phyloP scores from a whole-genome alignment of 768 basidiomycete species.

The Rickenella mellea region DNA sequence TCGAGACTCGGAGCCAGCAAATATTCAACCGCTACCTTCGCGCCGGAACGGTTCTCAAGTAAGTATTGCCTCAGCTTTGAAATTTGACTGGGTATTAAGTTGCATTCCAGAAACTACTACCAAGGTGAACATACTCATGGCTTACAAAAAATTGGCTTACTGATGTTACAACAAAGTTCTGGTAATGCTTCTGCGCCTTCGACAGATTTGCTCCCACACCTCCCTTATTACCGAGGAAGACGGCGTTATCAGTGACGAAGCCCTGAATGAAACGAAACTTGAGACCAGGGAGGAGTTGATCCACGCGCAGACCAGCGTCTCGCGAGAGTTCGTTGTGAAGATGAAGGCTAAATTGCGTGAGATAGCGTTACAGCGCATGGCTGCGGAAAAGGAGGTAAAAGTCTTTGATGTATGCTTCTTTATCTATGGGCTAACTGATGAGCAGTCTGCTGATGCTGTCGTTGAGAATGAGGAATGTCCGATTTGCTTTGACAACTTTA shows the following conservation, averaged over 20 bases:
- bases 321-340: constrained; percentile 36
- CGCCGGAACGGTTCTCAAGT: constrained; percentile 64
- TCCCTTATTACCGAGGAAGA: constrained; percentile 51
- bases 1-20: constrained; percentile 44
- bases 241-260: constrained; percentile 30
- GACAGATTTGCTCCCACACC: constrained; percentile 64
- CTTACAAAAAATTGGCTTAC: neutral
- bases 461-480: constrained; percentile 50
- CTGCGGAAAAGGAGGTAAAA: constrained; percentile 44
- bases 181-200: constrained; percentile 42
- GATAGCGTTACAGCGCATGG: constrained; percentile 30
- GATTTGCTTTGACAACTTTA: constrained; percentile 53
- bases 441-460: constrained; percentile 35
- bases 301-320: constrained; percentile 34
- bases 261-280: constrained; percentile 23
- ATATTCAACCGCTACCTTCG: constrained; percentile 55
- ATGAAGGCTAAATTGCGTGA: constrained; percentile 40
- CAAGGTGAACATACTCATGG: constrained; percentile 27
- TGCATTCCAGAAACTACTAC: constrained; percentile 37
- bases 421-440: neutral
- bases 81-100: neutral
- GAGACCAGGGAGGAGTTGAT: constrained; percentile 31
- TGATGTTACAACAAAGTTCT: constrained; percentile 23
- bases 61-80: constrained; percentile 8
- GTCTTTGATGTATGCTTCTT: neutral